Evolutionary conservation across 768 basidiomycete species (phyloP).

Genomic region (Mycena rosella): DNA sequence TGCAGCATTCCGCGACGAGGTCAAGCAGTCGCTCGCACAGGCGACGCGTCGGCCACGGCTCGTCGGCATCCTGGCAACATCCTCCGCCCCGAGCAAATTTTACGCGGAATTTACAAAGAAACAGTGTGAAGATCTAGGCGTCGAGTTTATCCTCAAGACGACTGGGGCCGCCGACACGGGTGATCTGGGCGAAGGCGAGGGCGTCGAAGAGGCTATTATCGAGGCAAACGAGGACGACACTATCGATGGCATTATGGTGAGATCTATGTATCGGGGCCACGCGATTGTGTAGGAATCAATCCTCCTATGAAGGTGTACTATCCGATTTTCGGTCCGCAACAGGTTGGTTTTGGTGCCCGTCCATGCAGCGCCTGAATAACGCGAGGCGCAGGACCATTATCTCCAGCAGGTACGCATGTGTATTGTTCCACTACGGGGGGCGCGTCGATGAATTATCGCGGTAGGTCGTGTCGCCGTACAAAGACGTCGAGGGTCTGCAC

Average conservation of each 20-base stretch:
- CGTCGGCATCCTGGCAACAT: slow-evolving; percentile 92
- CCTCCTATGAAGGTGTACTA: slow-evolving; percentile 81
- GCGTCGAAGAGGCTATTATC: slow-evolving; percentile 95
- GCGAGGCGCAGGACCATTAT: slow-evolving; percentile 83
- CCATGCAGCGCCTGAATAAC: slow-evolving; percentile 20
- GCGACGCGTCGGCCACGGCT: slow-evolving; percentile 72
- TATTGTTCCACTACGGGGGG: not conserved
- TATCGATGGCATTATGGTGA: slow-evolving; percentile 96
- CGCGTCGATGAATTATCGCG: slow-evolving; percentile 15
- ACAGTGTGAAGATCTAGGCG: slow-evolving; percentile 90
- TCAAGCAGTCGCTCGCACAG: slow-evolving; percentile 60
- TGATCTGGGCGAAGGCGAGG: slow-evolving; percentile 81
- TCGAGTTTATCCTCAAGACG: slow-evolving; percentile 84
- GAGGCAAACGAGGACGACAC: slow-evolving; percentile 91
- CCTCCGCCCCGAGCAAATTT: slow-evolving; percentile 80
- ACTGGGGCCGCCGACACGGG: slow-evolving; percentile 73
- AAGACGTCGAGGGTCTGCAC: slow-evolving; percentile 98
- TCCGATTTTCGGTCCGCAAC: slow-evolving; percentile 92
- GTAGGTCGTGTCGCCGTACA: slow-evolving; percentile 92
- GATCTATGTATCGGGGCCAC: slow-evolving; percentile 36
- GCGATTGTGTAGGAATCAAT: not conserved
- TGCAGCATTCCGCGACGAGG: slow-evolving; percentile 76
- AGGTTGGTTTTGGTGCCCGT: slow-evolving; percentile 64
- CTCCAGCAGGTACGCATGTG: slow-evolving; percentile 86
- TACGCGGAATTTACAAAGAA: slow-evolving; percentile 94